Conservation (phyloP, 2,329 filamentous ascomycete genomes). For the Paraphoma chrysanthemicola region DNA sequence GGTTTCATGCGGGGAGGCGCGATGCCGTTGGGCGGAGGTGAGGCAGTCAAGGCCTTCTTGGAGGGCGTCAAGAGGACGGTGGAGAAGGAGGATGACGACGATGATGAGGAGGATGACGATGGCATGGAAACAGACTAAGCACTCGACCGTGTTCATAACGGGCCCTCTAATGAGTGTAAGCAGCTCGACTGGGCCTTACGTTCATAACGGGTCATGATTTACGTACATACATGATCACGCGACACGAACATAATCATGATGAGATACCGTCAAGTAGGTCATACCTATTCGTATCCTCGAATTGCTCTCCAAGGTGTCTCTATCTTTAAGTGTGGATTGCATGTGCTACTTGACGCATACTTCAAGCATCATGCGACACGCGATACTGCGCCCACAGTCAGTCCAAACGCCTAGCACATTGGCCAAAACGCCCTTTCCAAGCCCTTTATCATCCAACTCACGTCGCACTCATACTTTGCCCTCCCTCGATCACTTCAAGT, state of each 20-base stretch:
- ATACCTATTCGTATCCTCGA: no score
- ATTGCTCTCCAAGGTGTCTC: no score
- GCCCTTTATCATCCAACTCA: neutral
- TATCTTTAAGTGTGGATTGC: no score
- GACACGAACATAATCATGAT: neutral
- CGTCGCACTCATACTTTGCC: neutral
- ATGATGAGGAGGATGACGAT: constrained; percentile 34
- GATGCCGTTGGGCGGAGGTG: constrained; percentile 84
- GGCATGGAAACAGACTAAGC: constrained; percentile 43
- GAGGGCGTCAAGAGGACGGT: constrained; percentile 85
- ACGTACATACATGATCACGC: neutral
- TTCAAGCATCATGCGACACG: no score
- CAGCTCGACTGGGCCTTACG: neutral
- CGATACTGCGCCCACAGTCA: neutral
- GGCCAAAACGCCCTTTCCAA: no score
- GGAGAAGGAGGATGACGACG: constrained; percentile 52
- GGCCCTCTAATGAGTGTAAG: neutral
- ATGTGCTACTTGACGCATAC: no score
- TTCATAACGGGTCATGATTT: neutral
- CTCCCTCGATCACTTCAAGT: no score
- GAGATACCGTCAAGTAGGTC: neutral
- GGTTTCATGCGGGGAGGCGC: constrained; percentile 79
- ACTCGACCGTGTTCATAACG: neutral
- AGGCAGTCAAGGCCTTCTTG: constrained; percentile 90
- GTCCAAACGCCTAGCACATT: neutral